phyloP scores from a whole-genome alignment of 2,329 filamentous ascomycete species.

The Hypoxylon rubiginosum region DNA sequence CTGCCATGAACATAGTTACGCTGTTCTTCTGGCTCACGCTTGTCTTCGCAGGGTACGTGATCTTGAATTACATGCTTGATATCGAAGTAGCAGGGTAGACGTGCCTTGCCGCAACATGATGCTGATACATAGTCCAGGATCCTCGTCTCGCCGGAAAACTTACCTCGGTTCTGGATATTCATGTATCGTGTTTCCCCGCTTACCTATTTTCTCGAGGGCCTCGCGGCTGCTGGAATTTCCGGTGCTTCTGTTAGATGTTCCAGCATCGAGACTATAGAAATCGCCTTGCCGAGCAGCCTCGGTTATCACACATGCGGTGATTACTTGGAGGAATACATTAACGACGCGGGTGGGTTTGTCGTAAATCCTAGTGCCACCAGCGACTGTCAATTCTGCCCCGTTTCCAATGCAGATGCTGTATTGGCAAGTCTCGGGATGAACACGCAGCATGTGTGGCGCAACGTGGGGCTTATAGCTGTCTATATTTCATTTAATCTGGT shows the following conservation, averaged over 20 bases:
- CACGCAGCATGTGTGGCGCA: constrained; percentile 75
- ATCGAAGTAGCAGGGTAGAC: too few species aligned
- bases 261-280: constrained; percentile 75
- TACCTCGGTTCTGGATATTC: constrained; percentile 85
- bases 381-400: constrained; percentile 68
- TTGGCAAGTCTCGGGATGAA: constrained; percentile 62
- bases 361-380: constrained; percentile 61
- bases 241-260: constrained; percentile 76
- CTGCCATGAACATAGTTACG: neutral
- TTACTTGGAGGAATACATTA: constrained; percentile 62
- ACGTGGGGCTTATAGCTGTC: constrained; percentile 74
- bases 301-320: constrained; percentile 64
- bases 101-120: too few species aligned
- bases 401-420: constrained; percentile 66
- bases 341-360: constrained; percentile 65
- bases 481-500: constrained; percentile 72
- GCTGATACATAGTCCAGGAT: too few species aligned
- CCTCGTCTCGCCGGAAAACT: constrained; percentile 59
- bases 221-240: constrained; percentile 78
- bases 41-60: constrained; percentile 27
- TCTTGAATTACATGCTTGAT: neutral
- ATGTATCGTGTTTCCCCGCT: constrained; percentile 88
- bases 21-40: constrained; percentile 2
- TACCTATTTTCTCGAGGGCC: constrained; percentile 81
- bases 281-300: constrained; percentile 66